These are phyloP conservation scores for Colletotrichum neosansevieriae DNA, from an alignment of 2,329 filamentous ascomycete species.

Conservation along the genomic window DNA sequence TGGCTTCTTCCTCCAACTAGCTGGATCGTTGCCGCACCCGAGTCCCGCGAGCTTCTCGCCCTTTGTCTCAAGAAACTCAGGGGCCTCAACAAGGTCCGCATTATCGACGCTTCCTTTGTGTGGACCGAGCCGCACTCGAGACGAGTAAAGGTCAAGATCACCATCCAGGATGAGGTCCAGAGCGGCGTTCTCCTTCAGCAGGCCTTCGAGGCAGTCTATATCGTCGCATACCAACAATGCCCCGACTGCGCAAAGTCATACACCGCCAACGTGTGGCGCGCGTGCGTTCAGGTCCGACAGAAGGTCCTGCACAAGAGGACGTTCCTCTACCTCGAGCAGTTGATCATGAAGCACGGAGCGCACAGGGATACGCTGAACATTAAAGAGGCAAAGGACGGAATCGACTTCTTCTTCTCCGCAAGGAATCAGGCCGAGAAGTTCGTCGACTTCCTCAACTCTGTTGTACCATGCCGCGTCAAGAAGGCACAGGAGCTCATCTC, in stretches of 20 bases:
- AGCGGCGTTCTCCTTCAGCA: slow-evolving; percentile 83
- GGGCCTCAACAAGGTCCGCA: slow-evolving; percentile 88
- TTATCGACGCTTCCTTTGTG: slow-evolving; percentile 95
- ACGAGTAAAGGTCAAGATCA: slow-evolving; percentile 94
- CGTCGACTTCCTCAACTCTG: slow-evolving; percentile 88
- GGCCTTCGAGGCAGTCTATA: slow-evolving; percentile 93
- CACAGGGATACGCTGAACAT: slow-evolving; percentile 97
- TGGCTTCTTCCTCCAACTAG: slow-evolving; percentile 89
- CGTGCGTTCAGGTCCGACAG: slow-evolving; percentile 93
- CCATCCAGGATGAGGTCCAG: slow-evolving; percentile 79
- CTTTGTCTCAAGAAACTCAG: slow-evolving; percentile 90
- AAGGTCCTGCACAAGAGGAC: slow-evolving; percentile 95
- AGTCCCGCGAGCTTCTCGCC: slow-evolving; percentile 92
- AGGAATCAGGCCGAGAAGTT: slow-evolving; percentile 94
- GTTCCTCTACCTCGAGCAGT: slow-evolving; percentile 82
- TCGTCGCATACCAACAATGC: slow-evolving; percentile 93
- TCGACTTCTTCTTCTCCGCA: slow-evolving; percentile 94
- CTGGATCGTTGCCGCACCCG: slow-evolving; percentile 87
- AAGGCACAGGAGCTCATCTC: slow-evolving; percentile 89
- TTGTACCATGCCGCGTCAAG: slow-evolving; percentile 82
- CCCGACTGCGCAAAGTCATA: slow-evolving; percentile 96
- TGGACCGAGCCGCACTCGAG: slow-evolving; percentile 99
- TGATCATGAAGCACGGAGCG: slow-evolving; percentile 93
- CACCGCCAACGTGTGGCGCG: slow-evolving; percentile 95
- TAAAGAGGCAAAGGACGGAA: slow-evolving; percentile 93